Percentiles rank a stretch among this genome's conserved stretches.
phyloP scores from a whole-genome alignment of 2,329 filamentous ascomycete species.

The Fusarium graminum region DNA sequence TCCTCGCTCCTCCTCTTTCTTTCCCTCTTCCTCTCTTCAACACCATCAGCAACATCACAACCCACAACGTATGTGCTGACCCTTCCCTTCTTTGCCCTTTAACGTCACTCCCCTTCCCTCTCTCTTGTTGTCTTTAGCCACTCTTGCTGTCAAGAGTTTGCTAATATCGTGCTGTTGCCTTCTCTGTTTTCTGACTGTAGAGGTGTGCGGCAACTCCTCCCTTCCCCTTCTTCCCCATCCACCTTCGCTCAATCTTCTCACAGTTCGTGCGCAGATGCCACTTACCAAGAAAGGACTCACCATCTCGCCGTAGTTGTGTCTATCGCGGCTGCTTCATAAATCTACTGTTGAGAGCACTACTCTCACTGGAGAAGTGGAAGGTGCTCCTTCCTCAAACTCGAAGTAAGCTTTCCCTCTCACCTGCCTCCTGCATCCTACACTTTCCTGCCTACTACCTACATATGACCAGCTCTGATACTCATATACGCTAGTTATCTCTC shows the following conservation, averaged over 20 bases:
- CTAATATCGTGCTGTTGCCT: not conserved
- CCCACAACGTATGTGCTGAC: slow-evolving; percentile 1
- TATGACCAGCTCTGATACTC: not conserved
- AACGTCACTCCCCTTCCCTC: not conserved
- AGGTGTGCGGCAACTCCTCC: not conserved
- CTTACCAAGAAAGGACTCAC: not conserved
- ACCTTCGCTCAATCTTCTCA: not conserved
- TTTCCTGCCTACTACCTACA: not conserved
- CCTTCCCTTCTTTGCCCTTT: not conserved
- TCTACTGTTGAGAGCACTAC: not conserved
- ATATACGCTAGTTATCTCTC: not conserved
- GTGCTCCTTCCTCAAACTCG: slow-evolving; percentile 23
- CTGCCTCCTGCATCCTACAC: not conserved
- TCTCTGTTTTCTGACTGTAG: not conserved
- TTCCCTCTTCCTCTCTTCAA: not conserved
- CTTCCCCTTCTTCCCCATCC: not conserved
- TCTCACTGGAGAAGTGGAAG: slow-evolving; percentile 5
- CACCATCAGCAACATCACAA: not conserved
- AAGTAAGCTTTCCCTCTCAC: slow-evolving; percentile 1
- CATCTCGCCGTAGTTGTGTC: not conserved
- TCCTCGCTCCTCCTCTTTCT: not conserved
- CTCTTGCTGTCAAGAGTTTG: not conserved
- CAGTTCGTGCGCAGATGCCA: not conserved
- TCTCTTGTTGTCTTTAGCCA: not conserved
- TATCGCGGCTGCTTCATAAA: not conserved